Conservation (phyloP, 148 eudicot species). For the Chenopodium quinoa region DNA sequence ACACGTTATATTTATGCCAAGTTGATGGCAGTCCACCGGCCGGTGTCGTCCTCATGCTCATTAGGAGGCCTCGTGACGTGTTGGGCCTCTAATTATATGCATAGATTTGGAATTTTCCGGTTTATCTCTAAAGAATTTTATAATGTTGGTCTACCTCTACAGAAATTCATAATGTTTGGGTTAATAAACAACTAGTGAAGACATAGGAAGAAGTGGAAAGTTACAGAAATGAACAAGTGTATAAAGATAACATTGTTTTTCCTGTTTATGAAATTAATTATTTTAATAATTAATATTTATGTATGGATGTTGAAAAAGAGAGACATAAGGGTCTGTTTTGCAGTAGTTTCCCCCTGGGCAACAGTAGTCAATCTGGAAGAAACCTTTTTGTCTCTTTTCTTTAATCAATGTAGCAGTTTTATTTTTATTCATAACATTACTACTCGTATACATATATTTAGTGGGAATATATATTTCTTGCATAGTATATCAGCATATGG, state of each 20-base stretch:
- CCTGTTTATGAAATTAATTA: background rate
- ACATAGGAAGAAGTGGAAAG: too few relatives aligned
- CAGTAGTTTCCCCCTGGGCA: background rate
- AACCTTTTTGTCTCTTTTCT: constrained; percentile 25
- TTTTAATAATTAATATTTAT: background rate
- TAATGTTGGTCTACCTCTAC: background rate
- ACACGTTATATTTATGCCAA: too few relatives aligned
- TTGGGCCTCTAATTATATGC: too few relatives aligned
- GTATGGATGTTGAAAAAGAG: background rate
- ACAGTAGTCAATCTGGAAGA: constrained; percentile 23
- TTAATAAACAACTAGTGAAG: background rate
- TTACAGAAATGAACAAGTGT: too few relatives aligned
- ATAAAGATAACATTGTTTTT: too few relatives aligned
- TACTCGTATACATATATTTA: background rate
- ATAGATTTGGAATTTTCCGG: too few relatives aligned
- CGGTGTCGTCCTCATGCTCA: too few relatives aligned
- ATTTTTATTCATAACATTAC: background rate
- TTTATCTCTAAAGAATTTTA: too few relatives aligned
- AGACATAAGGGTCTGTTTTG: constrained; percentile 3
- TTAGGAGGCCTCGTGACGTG: too few relatives aligned
- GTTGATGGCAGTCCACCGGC: too few relatives aligned
- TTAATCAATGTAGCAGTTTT: background rate
- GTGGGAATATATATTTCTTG: background rate
- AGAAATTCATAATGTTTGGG: background rate
- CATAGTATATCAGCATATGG: background rate